These are phyloP conservation scores for Phytophthora ohioensis DNA, from an alignment of 352 stramenopile genomes.

Conservation along the genomic window DNA sequence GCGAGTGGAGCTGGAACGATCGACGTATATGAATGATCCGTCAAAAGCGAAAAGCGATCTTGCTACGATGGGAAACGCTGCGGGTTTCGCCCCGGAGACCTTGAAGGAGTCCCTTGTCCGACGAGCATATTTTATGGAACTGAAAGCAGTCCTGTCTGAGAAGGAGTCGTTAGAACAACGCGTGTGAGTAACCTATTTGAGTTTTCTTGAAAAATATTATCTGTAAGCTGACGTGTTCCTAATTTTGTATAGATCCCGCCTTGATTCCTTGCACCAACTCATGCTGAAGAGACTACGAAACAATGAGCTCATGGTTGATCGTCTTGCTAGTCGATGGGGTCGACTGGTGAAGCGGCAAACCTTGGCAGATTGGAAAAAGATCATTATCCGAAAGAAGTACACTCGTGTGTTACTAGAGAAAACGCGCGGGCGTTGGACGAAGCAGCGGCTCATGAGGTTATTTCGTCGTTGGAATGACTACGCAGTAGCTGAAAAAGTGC, in stretches of 20 bases:
- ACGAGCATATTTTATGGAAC: slow-evolving; percentile 67
- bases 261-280: slow-evolving; percentile 59
- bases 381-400: slow-evolving; percentile 78
- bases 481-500: slow-evolving; percentile 46
- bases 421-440: slow-evolving; percentile 61
- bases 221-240: neutral
- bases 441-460: slow-evolving; percentile 51
- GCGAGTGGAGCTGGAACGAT: slow-evolving; percentile 44
- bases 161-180: slow-evolving; percentile 49
- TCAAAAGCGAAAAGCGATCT: neutral
- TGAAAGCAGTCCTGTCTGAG: slow-evolving; percentile 49
- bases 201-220: too few relatives aligned
- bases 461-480: slow-evolving; percentile 61
- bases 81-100: slow-evolving; percentile 21
- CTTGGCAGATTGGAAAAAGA: slow-evolving; percentile 76
- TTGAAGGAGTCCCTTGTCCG: slow-evolving; percentile 39
- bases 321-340: slow-evolving; percentile 60
- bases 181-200: slow-evolving; percentile 33
- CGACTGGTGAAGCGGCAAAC: slow-evolving; percentile 62
- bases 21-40: slow-evolving; percentile 51
- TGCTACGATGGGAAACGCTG: neutral
- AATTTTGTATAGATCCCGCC: slow-evolving; percentile 24
- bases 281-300: slow-evolving; percentile 67
- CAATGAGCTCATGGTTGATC: slow-evolving; percentile 73
- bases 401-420: slow-evolving; percentile 72